Base-by-base conservation (phyloP, 2,329 filamentous ascomycete genomes). In the Penicillium janthinellum region DNA sequence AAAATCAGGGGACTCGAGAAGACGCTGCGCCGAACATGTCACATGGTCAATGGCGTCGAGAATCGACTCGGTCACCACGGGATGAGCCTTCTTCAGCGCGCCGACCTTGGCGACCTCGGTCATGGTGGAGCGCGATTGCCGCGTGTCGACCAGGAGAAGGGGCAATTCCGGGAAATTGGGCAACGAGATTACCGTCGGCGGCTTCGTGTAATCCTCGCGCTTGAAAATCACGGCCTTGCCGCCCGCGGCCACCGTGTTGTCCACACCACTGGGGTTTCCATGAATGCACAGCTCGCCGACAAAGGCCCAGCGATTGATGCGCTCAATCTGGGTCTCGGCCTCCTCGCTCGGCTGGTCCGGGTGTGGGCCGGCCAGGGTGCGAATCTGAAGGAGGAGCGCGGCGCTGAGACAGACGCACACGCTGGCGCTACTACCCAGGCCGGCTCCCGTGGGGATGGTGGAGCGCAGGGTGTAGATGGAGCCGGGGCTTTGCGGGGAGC, bases 231-330 rank as follows among this genome's bases (percentile, higher is more conserved):
- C 92, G 0, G 93, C 95, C 78, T 96, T 97, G 58, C 95, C 95
- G 70, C 96, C 91, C 12, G 93, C 90, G 12, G 94, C 85, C 31
- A 99, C 94, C 2, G 95, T 99, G 76, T 99, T 99, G 78, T 99
- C 95, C 45, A 99, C 91, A 0, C 95, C 95, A 0, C 92, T 96
- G 0, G 95, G 95, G 71, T 96, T 98, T 39, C 94, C 95, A 73
- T 99, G 95, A 64, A 98, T 97, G 77, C 92, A 95, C 87, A 98
- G 90, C 76, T 99, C 95, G 25, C 90, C 90, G 0, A 99, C 95
- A 76, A 97, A 98, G 0, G 95, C 93, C 95, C 96, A 99, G 62
- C 90, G 86, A 77, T 99, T 99, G 78, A 99, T 97, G 64, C 94
- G 88, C 79, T 98, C 93, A 34, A 98, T 85, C 74, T 99, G 94